A percentile compares a stretch with the other conserved stretches of the same genome.
Evolutionary conservation across 805 yeast genomes (phyloP).

Genomic region (Saturnispora saitoi): DNA sequence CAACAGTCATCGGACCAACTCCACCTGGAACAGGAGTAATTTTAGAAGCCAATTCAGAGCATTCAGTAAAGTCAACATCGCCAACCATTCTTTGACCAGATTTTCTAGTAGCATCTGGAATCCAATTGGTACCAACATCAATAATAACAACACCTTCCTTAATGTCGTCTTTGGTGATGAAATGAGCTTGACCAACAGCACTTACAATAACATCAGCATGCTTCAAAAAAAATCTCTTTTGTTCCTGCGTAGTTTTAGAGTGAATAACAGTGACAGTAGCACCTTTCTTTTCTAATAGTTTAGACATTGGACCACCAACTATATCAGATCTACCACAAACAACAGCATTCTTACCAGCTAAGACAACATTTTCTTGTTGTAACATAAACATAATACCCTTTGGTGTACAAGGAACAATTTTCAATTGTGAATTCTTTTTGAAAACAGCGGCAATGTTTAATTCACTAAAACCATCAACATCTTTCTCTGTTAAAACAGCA

Average conservation of each 20-base stretch:
- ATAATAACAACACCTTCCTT: slow-evolving; percentile 79
- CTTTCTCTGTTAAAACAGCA: slow-evolving; percentile 74
- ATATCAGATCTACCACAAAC: slow-evolving; percentile 94
- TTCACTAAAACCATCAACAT: slow-evolving; percentile 92
- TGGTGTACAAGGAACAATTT: slow-evolving; percentile 91
- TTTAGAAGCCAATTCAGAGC: slow-evolving; percentile 50
- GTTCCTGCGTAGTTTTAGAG: slow-evolving; percentile 58
- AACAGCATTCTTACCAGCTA: slow-evolving; percentile 79
- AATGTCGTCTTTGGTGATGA: slow-evolving; percentile 80
- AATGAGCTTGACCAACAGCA: slow-evolving; percentile 83
- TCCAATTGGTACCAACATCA: slow-evolving; percentile 92
- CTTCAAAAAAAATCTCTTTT: slow-evolving; percentile 39
- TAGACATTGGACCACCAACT: slow-evolving; percentile 91
- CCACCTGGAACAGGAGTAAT: slow-evolving; percentile 99
- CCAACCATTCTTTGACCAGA: slow-evolving; percentile 86
- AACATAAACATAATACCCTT: slow-evolving; percentile 81
- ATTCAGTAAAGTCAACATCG: slow-evolving; percentile 78
- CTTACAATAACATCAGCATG: slow-evolving; percentile 84
- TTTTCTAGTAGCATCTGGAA: slow-evolving; percentile 64
- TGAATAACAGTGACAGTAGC: slow-evolving; percentile 88
- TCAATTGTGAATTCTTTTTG: slow-evolving; percentile 76
- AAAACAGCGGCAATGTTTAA: slow-evolving; percentile 84
- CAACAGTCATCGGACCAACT: slow-evolving; percentile 99
- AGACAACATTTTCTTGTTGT: slow-evolving; percentile 53
- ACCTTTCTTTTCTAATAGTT: slow-evolving; percentile 67